Evolutionary conservation across 176 grass and related monocot genomes (phyloP).

Genomic region (Oryza brachyantha): DNA sequence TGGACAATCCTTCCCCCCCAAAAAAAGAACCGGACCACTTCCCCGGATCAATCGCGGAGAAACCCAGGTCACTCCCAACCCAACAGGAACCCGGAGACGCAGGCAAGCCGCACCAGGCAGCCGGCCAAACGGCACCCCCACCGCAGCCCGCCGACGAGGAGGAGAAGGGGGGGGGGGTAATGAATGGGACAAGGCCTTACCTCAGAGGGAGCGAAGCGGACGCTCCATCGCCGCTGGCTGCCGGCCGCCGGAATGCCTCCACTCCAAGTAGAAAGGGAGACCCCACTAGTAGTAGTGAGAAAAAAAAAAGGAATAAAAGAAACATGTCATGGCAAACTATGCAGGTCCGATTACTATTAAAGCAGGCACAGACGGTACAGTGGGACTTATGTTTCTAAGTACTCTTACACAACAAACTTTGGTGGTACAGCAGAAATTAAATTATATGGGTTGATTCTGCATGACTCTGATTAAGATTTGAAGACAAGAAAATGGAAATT

Average conservation of each 20-base stretch:
- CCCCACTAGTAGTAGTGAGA: no score
- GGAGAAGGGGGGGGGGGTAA: background rate
- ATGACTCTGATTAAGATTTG: background rate
- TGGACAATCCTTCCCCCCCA: background rate
- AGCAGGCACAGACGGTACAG: background rate
- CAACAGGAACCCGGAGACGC: no score
- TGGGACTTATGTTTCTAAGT: background rate
- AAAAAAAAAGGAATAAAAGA: no score
- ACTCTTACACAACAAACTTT: background rate
- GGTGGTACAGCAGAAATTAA: background rate
- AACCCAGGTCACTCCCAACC: background rate
- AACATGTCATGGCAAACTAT: background rate
- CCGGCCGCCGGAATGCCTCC: background rate
- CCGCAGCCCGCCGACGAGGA: background rate
- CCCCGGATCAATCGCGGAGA: background rate
- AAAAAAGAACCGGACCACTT: no score
- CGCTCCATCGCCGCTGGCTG: constrained; percentile 31
- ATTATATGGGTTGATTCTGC: background rate
- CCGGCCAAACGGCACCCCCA: background rate
- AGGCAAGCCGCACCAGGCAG: no score
- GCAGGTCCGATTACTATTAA: background rate
- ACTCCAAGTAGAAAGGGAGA: no score
- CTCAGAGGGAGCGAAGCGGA: constrained; percentile 44
- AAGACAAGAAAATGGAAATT: background rate
- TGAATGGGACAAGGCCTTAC: constrained; percentile 23